Conservation (phyloP, 306 rosid genomes). For the Casuarina cunninghamiana region DNA sequence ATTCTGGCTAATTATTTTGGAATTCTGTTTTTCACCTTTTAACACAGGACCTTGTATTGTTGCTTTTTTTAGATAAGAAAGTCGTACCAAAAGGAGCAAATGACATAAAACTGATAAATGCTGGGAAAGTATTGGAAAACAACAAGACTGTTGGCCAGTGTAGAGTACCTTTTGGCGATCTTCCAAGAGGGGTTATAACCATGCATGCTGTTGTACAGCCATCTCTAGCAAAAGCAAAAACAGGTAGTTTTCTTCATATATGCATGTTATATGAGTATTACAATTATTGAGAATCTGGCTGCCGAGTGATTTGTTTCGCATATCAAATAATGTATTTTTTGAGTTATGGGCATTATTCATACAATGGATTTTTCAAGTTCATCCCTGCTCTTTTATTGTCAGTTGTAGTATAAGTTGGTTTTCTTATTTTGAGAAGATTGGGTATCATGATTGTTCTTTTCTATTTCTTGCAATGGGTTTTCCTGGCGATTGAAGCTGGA, state of each 20-base stretch:
- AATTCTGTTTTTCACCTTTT: not conserved
- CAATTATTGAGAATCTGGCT: conserved; percentile 15
- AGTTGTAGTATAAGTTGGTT: not conserved
- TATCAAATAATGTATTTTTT: not conserved
- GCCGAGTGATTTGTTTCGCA: not conserved
- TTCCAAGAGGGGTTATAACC: conserved; percentile 72
- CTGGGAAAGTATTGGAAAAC: conserved; percentile 90
- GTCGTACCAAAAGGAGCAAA: conserved; percentile 74
- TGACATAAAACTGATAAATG: conserved; percentile 81
- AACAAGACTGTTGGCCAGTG: conserved; percentile 89
- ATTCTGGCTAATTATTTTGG: not conserved
- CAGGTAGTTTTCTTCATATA: conserved; percentile 54
- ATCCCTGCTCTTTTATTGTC: not conserved
- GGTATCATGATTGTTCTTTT: not conserved
- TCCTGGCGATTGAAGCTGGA: not conserved
- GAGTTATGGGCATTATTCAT: not conserved
- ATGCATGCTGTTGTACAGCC: conserved; percentile 97
- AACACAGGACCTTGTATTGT: conserved; percentile 22
- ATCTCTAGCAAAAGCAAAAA: conserved; percentile 70
- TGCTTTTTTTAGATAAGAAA: conserved; percentile 58
- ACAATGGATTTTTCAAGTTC: not conserved
- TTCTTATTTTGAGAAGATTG: not conserved
- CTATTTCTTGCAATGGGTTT: not conserved
- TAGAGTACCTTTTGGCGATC: conserved; percentile 79
- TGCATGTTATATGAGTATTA: not conserved